Conservation (phyloP, 1,284 basidiomycete genomes). For the Chondrostereum purpureum region DNA sequence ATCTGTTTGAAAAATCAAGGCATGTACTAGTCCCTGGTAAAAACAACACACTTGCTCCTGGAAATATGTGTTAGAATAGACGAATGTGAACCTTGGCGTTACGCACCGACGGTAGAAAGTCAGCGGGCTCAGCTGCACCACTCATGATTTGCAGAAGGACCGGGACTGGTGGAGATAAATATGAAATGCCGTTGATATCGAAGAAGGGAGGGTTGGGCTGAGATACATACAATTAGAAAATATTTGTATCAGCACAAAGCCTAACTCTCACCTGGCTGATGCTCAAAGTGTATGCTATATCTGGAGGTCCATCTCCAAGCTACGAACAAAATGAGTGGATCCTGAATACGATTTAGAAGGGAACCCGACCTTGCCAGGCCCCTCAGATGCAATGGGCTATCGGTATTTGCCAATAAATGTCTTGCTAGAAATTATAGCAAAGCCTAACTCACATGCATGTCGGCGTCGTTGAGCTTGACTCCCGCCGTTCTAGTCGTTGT, state of each 20-base stretch:
- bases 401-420: background rate
- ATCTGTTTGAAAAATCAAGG: conserved; percentile 9
- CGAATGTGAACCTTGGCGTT: background rate
- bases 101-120: conserved; percentile 27
- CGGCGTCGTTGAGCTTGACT: conserved; percentile 22
- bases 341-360: background rate
- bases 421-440: background rate
- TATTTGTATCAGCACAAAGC: background rate
- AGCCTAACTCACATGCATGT: conserved; percentile 24
- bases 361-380: conserved; percentile 20
- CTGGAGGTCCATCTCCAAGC: conserved; percentile 25
- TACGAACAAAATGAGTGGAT: conserved; percentile 1
- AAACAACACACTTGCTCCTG: conserved; percentile 14
- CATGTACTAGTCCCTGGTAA: background rate
- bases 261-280: conserved; percentile 19
- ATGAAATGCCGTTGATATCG: conserved; percentile 30
- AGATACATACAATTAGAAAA: background rate
- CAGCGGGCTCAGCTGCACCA: conserved; percentile 25
- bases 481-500: conserved; percentile 24
- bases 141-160: conserved; percentile 33
- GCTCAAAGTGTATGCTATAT: conserved; percentile 26
- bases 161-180: conserved; percentile 27
- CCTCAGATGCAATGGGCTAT: conserved; percentile 26
- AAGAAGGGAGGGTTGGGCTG: conserved; percentile 30
- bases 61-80: conserved; percentile 1